Evolutionary conservation across 352 stramenopile genomes (phyloP).

Genomic region (Pythium chondricola): DNA sequence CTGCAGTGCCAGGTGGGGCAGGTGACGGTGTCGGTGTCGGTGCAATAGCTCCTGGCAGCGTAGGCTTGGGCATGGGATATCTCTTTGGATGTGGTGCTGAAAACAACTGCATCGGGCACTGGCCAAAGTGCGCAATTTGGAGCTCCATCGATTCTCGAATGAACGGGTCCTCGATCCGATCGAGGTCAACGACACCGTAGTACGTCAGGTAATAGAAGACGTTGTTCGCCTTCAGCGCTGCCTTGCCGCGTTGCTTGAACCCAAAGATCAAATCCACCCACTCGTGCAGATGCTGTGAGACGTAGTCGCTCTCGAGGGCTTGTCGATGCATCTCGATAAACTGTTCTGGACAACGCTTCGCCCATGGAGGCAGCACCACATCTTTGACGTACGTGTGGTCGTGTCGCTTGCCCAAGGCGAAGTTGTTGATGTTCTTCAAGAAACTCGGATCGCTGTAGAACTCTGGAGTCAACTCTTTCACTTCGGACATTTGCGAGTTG

Average conservation of each 20-base stretch:
- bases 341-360: constrained; percentile 89
- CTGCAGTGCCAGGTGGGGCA: constrained; percentile 1
- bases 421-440: constrained; percentile 94
- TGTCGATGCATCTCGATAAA: constrained; percentile 96
- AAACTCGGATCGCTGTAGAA: constrained; percentile 96
- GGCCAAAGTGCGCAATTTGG: constrained; percentile 99
- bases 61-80: constrained; percentile 7
- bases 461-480: constrained; percentile 99
- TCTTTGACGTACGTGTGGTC: constrained; percentile 71
- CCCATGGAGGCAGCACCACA: constrained; percentile 96
- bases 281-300: constrained; percentile 95
- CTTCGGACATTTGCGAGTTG: constrained; percentile 95
- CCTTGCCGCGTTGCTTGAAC: constrained; percentile 95
- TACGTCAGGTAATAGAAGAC: constrained; percentile 95
- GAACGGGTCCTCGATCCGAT: constrained; percentile 93
- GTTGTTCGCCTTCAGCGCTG: constrained; percentile 93
- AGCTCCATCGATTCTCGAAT: constrained; percentile 92
- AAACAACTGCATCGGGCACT: constrained; percentile 96
- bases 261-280: constrained; percentile 99
- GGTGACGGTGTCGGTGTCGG: not conserved
- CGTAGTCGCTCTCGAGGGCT: constrained; percentile 97
- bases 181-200: constrained; percentile 94
- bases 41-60: constrained; percentile 2
- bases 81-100: constrained; percentile 63
- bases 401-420: constrained; percentile 91